Evolutionary conservation across 1,284 basidiomycete genomes (phyloP).

Genomic region (Cryptococcus sp.): DNA sequence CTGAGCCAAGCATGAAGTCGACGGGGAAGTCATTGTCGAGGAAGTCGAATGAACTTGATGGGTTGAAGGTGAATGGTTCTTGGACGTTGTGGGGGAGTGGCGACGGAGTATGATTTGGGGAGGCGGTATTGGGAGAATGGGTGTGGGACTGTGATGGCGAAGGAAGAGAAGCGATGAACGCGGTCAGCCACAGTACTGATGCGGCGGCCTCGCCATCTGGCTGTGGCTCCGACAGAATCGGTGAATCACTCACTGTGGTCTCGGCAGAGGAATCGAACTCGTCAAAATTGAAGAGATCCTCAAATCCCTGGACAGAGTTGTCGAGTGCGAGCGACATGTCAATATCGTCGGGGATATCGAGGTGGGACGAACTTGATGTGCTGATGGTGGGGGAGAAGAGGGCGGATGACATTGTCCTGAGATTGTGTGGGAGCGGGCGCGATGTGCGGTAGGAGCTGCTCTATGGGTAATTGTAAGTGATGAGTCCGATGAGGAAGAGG

Average conservation of each 20-base stretch:
- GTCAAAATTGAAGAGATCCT: conserved; percentile 48
- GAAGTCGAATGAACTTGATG: conserved; percentile 23
- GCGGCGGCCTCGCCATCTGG: not conserved
- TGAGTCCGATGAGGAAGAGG: too few species aligned
- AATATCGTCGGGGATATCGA: conserved; percentile 12
- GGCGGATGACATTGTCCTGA: conserved; percentile 5
- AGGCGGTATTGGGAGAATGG: conserved; percentile 45
- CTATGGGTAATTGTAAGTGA: not conserved
- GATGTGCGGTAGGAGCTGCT: not conserved
- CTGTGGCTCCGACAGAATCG: too few species aligned
- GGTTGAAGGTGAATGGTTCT: conserved; percentile 22
- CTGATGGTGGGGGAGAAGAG: conserved; percentile 33
- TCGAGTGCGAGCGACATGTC: conserved; percentile 23
- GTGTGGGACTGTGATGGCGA: conserved; percentile 22
- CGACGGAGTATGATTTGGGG: conserved; percentile 47
- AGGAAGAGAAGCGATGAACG: conserved; percentile 5
- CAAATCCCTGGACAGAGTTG: conserved; percentile 39
- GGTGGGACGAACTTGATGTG: conserved; percentile 20
- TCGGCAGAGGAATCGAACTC: conserved; percentile 30
- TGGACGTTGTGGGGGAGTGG: conserved; percentile 24
- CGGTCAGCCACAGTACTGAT: conserved; percentile 1
- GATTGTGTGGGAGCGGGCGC: not conserved
- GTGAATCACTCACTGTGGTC: conserved; percentile 32
- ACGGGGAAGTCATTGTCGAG: conserved; percentile 29
- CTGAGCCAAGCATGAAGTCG: conserved; percentile 27